Evolutionary conservation across 169 alveolate species (phyloP), one percentile per base, ranked within the genome.

Genomic region (Besnoitia besnoiti): DNA sequence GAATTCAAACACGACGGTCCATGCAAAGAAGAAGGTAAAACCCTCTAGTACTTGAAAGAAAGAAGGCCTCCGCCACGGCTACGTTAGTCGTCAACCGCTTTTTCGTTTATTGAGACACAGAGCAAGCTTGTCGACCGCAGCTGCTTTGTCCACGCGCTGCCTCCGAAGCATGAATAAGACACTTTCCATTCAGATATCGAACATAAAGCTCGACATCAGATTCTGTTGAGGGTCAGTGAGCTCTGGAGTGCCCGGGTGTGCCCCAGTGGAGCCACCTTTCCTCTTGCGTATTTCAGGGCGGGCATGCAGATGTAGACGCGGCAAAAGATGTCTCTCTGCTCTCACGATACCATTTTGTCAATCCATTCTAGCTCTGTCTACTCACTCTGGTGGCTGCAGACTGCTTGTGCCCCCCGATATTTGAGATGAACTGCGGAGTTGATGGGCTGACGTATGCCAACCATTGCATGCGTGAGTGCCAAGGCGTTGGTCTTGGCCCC

Each of bases 371-470:
- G 73, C 30, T 0, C 0, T 55, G 27, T 16, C 3, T 55, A 33
- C n/a, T 21, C 73, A 55, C 30, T 55, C 5, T 24, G 16, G 27
- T 14, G 24, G 21, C 16, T 44, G 8, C 84, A 73, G 84, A 37
- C 84, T 51, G 89, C 40, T 37, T 42, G 4, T 91, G 94, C 76
- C 85, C 94, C 27, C 42, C 33, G 40, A 55, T 47, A 33, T 39
- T 75, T 76, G 42, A 87, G 61, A 91, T 67, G 40, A 88, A 42
- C 33, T 91, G 94, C 88, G 94, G 88, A 47, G 82, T 76, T 0
- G 89, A 84, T 35, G 94, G 94, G 61, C 51, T 5, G 37, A 91
- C 94, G 27, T 89, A 91, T 39, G 73, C 55, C 35, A 91, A 42
- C 80, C 37, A 50, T 3, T 91, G 94, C 35, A 67, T 44, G 46